A percentile compares a stretch with the other conserved stretches of the same genome.
Conservation (phyloP, 306 rosid species). For the Corylus americana region DNA sequence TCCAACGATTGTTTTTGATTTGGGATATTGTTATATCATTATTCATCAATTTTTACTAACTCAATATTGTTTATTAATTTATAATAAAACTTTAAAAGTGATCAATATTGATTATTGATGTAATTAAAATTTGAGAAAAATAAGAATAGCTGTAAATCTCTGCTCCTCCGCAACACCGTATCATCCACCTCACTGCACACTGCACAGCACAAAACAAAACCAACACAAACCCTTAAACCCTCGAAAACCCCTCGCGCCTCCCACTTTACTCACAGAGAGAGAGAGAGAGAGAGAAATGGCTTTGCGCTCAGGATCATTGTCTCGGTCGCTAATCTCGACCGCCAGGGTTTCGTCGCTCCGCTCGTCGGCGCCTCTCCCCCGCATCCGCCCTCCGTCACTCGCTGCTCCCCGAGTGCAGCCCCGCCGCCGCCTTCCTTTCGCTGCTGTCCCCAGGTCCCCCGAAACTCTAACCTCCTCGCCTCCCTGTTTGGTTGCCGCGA, state of each 20-base stretch:
- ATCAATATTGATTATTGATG: no score
- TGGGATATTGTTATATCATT: no score
- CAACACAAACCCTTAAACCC: conserved; percentile 46
- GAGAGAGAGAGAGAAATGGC: conserved; percentile 48
- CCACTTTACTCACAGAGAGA: background rate
- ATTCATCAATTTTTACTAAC: no score
- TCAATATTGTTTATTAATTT: no score
- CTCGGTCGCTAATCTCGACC: conserved; percentile 68
- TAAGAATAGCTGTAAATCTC: no score
- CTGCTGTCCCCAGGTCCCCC: conserved; percentile 54
- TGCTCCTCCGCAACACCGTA: no score
- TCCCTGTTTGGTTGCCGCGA: background rate
- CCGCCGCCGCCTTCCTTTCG: conserved; percentile 68
- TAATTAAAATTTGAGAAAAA: no score
- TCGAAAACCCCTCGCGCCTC: conserved; percentile 51
- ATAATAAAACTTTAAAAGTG: no score
- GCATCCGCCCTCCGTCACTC: conserved; percentile 58
- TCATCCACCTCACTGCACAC: no score
- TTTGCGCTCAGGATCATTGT: conserved; percentile 74
- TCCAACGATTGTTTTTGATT: no score
- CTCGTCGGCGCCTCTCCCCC: conserved; percentile 56
- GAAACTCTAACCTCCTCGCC: background rate
- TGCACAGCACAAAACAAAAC: no score
- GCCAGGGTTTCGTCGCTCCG: conserved; percentile 71
- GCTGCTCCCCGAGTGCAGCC: conserved; percentile 65